Evolutionary conservation across 192 early-diverging fungal species (phyloP).

Genomic region (Chytriomyces hyalinus): DNA sequence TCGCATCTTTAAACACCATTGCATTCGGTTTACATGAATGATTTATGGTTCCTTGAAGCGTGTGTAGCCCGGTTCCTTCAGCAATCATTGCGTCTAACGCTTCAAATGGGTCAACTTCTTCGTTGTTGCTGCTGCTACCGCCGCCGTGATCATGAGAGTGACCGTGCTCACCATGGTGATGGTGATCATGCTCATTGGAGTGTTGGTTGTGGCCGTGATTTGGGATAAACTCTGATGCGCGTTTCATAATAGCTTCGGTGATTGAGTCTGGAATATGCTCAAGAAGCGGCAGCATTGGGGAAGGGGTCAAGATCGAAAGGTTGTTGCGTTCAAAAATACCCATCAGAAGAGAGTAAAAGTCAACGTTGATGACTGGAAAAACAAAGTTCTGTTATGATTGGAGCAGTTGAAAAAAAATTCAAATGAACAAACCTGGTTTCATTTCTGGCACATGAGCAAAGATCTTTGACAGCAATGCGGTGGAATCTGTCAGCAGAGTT

Average conservation of each 20-base stretch:
- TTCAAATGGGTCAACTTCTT: slow-evolving; percentile 18
- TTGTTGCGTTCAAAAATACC: slow-evolving; percentile 43
- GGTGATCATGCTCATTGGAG: slow-evolving; percentile 27
- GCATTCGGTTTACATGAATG: slow-evolving; percentile 45
- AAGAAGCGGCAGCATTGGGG: slow-evolving; percentile 15
- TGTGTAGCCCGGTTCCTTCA: slow-evolving; percentile 30
- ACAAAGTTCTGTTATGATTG: too few species aligned
- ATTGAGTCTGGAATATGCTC: neutral
- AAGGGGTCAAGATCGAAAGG: slow-evolving; percentile 18
- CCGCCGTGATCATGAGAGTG: slow-evolving; percentile 7
- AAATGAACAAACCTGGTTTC: neutral
- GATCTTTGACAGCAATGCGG: slow-evolving; percentile 1
- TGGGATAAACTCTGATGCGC: slow-evolving; percentile 12
- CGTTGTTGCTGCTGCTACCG: neutral
- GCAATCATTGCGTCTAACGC: slow-evolving; percentile 28
- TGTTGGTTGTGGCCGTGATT: neutral
- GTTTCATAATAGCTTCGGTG: slow-evolving; percentile 8
- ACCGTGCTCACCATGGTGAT: slow-evolving; percentile 19
- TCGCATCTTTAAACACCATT: slow-evolving; percentile 31
- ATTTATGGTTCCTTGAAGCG: slow-evolving; percentile 39
- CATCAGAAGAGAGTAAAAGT: slow-evolving; percentile 39
- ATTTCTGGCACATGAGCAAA: slow-evolving; percentile 13
- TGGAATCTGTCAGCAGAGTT: slow-evolving; percentile 33
- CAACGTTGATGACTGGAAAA: slow-evolving; percentile 17
- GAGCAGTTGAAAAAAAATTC: too few species aligned